Base-by-base conservation (phyloP, 805 yeast species). In the Torulaspora gathmanii region DNA sequence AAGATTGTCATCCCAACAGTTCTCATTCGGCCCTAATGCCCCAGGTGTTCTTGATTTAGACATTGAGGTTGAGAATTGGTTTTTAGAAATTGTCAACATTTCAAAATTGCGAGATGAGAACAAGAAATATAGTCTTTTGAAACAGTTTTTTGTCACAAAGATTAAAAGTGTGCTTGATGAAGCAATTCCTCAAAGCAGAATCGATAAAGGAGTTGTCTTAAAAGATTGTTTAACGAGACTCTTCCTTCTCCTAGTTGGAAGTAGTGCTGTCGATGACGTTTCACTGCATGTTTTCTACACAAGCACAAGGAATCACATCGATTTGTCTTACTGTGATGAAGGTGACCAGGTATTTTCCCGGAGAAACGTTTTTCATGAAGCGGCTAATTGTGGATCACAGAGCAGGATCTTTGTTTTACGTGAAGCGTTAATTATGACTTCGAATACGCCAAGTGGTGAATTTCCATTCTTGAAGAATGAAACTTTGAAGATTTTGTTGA, bases 331-430 rank as follows among this genome's bases (percentile, higher is more conserved):
- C 42, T 73, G 75, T 16, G 95, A 86, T 54, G 95, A 89, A 46
- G 61, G 55, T 41, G 66, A 63, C 20, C 55, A 58, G 25, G 60
- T 64, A 3, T 71, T 83, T 40, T 79, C 83, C 20, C 79, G 83
- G 50, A 78, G 87, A 58, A 84, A 80, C 40, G 77, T 86, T 35
- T 70, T 93, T 13, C 97, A 91, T 61, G 89, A 88, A 57, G 76
- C 79, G 1, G 67, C 77, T 8, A 58, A 60, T 25, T 64, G 68
- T 27, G 46, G 42, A 8, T 23, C 42, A 10, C 58, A 58, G 5
- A 54, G 57, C 10, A 57, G 70, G 40, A 45, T 50, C 4, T 64
- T 64, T 37, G 55, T 65, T 20, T 42, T 65, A 15, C 45, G 53
- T 13, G 58, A 58, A 40, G 58, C 63, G 4, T 33, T 62, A 6